Evolutionary conservation across 164 flowering plant genomes (phyloP).

Genomic region (Vitis labrusca): DNA sequence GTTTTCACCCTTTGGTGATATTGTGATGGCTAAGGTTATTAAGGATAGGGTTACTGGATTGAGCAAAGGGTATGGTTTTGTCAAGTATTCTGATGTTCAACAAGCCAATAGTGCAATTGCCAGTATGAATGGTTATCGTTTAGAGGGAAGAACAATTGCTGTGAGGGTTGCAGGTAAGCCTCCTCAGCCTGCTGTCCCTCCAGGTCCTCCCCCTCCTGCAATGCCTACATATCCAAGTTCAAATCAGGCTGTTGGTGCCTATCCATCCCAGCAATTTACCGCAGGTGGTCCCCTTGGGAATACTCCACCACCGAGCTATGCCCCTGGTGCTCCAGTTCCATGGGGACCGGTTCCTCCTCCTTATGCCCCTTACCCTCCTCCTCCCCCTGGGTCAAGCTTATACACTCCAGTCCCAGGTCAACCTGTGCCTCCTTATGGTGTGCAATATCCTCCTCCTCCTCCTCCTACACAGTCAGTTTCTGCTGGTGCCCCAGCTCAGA

Average conservation of each 20-base stretch:
- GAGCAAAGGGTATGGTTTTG: conserved; percentile 98
- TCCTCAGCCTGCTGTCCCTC: conserved; percentile 77
- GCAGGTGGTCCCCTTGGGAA: conserved; percentile 55
- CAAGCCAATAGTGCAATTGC: conserved; percentile 85
- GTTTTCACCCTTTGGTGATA: conserved; percentile 81
- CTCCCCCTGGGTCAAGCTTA: conserved; percentile 73
- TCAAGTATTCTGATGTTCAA: conserved; percentile 76
- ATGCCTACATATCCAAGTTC: conserved; percentile 54
- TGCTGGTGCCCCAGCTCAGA: conserved; percentile 48
- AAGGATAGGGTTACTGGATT: conserved; percentile 74
- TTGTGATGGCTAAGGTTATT: conserved; percentile 93
- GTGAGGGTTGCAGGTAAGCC: conserved; percentile 98
- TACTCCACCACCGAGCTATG: conserved; percentile 51
- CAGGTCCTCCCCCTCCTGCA: conserved; percentile 69
- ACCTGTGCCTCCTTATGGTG: conserved; percentile 60
- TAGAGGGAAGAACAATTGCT: conserved; percentile 85
- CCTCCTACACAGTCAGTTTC: conserved; percentile 33
- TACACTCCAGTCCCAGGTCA: conserved; percentile 64
- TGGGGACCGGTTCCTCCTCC: conserved; percentile 81
- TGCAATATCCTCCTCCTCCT: conserved; percentile 64
- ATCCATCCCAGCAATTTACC: conserved; percentile 81
- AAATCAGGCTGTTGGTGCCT: conserved; percentile 51
- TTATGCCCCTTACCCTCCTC: conserved; percentile 51
- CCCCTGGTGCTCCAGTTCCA: conserved; percentile 64
- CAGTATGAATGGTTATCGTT: conserved; percentile 78